Base-by-base conservation (phyloP, 495 filamentous ascomycete genomes). In the Podospora pseudocomata region DNA sequence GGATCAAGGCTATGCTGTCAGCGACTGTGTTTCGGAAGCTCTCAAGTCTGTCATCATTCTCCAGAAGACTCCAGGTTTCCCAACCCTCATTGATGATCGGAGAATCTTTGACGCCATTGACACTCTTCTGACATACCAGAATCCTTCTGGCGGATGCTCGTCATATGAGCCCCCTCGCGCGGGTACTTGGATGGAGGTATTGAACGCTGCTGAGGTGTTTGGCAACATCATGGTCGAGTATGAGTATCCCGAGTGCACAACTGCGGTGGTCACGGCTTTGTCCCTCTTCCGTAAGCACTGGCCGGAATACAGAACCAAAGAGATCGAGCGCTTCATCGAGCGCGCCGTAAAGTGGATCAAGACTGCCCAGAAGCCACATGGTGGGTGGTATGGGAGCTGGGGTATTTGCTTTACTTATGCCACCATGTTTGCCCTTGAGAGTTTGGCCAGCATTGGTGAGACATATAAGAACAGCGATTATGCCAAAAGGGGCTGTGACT, bases 371-470 rank as follows among this genome's bases (percentile, higher is more conserved):
- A 82, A 87, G n/a, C 74, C 78, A 0, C 92, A 98, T 74, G 95
- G 95, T 2, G 90, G 88, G 68, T 99, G 95, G 95, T 97, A 97
- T 74, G 95, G 96, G 19, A 91, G 87, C 72, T 99, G 95, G 95
- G 96, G 92, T 55, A 94, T 99, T 76, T 98, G 96, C 78, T 98
- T 94, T 79, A 97, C 92, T 2, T 98, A 99, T 75, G 95, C 95
- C 0, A 88, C 87, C 54, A 92, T 97, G 92, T 99, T 99, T 77
- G 95, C 95, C 0, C 81, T 97, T 2, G 93, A 97, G 74, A 91
- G 91, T 68, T 80, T 99, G 54, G 86, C 87, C 28, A 91, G 89
- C 67, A 87, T 91, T 19, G 93, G 93, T 3, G 92, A 97, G 80
- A 90, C 81, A 0, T 96, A 94, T 70, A 80, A 82, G 60, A 96